These are phyloP conservation scores for Effrenium voratum DNA, from an alignment of 73 alveolate species.

Conservation along the genomic window DNA sequence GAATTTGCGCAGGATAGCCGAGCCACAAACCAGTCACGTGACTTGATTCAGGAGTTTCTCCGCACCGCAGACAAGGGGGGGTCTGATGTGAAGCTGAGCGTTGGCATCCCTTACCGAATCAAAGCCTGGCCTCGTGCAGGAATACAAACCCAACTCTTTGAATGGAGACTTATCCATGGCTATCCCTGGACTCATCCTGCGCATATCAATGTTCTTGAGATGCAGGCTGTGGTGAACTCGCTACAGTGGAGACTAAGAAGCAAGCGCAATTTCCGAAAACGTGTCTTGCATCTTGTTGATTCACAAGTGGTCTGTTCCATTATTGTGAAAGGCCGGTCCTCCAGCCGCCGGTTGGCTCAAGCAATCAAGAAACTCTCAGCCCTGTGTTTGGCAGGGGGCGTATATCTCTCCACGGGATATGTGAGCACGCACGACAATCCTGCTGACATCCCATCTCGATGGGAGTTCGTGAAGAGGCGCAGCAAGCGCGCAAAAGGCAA, in stretches of 20 bases:
- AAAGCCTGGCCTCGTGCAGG: conserved; percentile 42
- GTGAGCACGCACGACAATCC: conserved; percentile 2
- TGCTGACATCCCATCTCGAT: neutral
- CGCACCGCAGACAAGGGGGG: neutral
- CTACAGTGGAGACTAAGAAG: neutral
- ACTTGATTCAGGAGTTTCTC: neutral
- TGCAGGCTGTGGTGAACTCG: neutral
- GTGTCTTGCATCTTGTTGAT: neutral
- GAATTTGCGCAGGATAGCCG: neutral
- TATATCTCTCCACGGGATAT: neutral
- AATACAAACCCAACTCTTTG: neutral
- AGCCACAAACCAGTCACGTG: neutral
- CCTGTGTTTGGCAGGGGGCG: neutral
- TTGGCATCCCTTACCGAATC: neutral
- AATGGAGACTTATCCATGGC: neutral
- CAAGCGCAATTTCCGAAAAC: too few relatives aligned
- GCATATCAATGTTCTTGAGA: neutral
- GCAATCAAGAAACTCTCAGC: neutral
- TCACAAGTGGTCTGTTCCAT: neutral
- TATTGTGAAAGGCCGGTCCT: neutral
- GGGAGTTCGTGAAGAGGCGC: neutral
- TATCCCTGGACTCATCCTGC: too few relatives aligned
- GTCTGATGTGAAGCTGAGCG: neutral
- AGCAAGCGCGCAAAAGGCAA: neutral
- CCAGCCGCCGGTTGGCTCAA: neutral